These are phyloP conservation scores for Jatropha multifida DNA, from an alignment of 441 rosid species.

Conservation along the genomic window DNA sequence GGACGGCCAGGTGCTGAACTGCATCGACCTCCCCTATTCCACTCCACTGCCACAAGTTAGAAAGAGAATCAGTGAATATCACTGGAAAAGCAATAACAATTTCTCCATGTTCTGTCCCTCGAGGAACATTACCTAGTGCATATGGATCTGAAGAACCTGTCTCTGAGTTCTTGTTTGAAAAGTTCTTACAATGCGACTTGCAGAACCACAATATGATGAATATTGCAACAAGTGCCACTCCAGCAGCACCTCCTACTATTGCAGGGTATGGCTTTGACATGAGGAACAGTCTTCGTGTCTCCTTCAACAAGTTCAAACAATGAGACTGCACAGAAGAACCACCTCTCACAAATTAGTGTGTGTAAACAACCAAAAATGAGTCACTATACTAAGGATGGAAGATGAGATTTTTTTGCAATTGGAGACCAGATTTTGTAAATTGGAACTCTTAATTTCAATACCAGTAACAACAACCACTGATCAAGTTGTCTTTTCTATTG, in stretches of 20 bases:
- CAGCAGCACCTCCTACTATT: slow-evolving; percentile 40
- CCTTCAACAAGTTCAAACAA: slow-evolving; percentile 32
- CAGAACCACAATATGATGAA: slow-evolving; percentile 40
- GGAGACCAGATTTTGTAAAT: slow-evolving; percentile 19
- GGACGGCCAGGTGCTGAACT: slow-evolving; percentile 34
- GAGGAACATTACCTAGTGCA: slow-evolving; percentile 39
- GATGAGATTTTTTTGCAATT: not conserved
- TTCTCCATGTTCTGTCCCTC: not conserved
- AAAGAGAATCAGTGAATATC: slow-evolving; percentile 16
- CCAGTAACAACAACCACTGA: slow-evolving; percentile 21
- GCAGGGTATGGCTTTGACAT: slow-evolving; percentile 38
- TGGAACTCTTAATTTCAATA: slow-evolving; percentile 12
- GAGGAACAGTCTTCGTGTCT: slow-evolving; percentile 19
- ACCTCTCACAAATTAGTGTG: slow-evolving; percentile 7
- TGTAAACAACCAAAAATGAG: not conserved
- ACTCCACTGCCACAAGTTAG: slow-evolving; percentile 35
- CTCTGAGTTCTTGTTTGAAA: slow-evolving; percentile 38
- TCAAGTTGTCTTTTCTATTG: slow-evolving; percentile 18
- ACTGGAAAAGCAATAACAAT: not conserved
- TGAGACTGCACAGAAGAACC: slow-evolving; percentile 33
- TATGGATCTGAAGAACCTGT: slow-evolving; percentile 53
- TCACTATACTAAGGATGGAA: not conserved
- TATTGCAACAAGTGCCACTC: slow-evolving; percentile 30
- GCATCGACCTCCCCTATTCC: slow-evolving; percentile 38
- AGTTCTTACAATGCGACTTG: slow-evolving; percentile 34